Conservation (phyloP, 805 yeast species). For the Metschnikowia lochheadii region DNA sequence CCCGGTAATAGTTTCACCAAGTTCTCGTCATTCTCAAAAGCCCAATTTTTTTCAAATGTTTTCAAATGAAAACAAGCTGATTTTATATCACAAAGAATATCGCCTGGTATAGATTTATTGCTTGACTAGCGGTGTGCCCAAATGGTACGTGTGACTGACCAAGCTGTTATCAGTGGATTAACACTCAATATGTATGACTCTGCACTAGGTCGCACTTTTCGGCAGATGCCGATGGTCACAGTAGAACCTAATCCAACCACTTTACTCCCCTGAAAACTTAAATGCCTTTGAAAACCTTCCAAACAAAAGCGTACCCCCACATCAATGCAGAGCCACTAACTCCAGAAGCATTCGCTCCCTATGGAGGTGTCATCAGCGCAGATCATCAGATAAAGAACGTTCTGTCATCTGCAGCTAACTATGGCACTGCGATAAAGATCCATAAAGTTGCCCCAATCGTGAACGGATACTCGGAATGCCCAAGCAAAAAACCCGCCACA, state of each 20-base stretch:
- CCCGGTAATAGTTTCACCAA: too few relatives aligned
- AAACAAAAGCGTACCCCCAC: slow-evolving; percentile 15
- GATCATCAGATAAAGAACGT: slow-evolving; percentile 57
- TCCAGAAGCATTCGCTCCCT: slow-evolving; percentile 60
- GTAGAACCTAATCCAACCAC: neutral
- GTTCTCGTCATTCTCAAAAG: too few relatives aligned
- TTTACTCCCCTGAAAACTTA: too few relatives aligned
- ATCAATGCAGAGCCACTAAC: slow-evolving; percentile 57
- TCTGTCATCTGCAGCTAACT: slow-evolving; percentile 61
- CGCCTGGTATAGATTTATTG: neutral
- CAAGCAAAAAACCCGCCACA: slow-evolving; percentile 45
- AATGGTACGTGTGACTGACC: neutral
- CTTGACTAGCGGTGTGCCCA: neutral
- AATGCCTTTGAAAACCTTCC: slow-evolving; percentile 41
- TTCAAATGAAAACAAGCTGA: too few relatives aligned
- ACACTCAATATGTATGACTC: neutral
- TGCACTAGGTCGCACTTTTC: slow-evolving; percentile 1
- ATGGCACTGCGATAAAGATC: slow-evolving; percentile 87
- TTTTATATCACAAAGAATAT: too few relatives aligned
- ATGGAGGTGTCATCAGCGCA: slow-evolving; percentile 77
- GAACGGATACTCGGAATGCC: slow-evolving; percentile 47
- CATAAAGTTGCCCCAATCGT: slow-evolving; percentile 66
- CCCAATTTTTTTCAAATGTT: too few relatives aligned
- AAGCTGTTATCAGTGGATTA: neutral
- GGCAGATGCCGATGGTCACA: neutral